Conservation (phyloP, 306 rosid genomes). For the Castanea mollissima region DNA sequence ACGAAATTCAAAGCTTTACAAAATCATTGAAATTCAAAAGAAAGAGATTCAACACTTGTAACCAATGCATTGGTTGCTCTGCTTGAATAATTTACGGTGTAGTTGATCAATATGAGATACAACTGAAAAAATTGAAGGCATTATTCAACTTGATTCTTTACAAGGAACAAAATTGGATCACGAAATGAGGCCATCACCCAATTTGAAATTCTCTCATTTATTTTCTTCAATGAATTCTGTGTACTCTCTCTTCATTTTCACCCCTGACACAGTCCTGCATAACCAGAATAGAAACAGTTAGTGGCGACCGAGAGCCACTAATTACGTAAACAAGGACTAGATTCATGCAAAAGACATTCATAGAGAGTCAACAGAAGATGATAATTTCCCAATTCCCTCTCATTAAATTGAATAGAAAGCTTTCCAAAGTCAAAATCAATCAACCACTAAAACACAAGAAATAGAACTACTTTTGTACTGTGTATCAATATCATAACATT, state of each 20-base stretch:
- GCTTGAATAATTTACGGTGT: conserved; percentile 26
- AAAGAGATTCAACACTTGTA: no score
- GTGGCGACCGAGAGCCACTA: conserved; percentile 3
- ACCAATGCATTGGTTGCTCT: conserved; percentile 10
- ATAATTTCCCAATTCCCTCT: neutral
- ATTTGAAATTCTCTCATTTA: conserved; percentile 37
- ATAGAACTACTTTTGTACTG: neutral
- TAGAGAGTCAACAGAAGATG: neutral
- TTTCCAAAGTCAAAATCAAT: neutral
- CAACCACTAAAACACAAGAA: neutral
- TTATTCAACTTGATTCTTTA: conserved; percentile 8
- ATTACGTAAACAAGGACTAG: neutral
- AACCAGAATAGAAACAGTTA: conserved; percentile 10
- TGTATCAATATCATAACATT: neutral
- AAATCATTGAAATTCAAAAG: no score
- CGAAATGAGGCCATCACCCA: neutral
- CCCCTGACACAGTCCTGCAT: conserved; percentile 80
- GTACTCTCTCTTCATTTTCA: conserved; percentile 89
- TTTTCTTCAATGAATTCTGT: conserved; percentile 75
- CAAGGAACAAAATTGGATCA: conserved; percentile 3
- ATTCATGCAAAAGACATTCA: neutral
- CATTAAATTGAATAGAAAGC: neutral
- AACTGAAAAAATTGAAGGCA: conserved; percentile 20
- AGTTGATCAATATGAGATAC: conserved; percentile 12
- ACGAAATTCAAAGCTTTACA: no score